Evolutionary conservation across 768 basidiomycete genomes (phyloP).

Genomic region (Boletus sp.): DNA sequence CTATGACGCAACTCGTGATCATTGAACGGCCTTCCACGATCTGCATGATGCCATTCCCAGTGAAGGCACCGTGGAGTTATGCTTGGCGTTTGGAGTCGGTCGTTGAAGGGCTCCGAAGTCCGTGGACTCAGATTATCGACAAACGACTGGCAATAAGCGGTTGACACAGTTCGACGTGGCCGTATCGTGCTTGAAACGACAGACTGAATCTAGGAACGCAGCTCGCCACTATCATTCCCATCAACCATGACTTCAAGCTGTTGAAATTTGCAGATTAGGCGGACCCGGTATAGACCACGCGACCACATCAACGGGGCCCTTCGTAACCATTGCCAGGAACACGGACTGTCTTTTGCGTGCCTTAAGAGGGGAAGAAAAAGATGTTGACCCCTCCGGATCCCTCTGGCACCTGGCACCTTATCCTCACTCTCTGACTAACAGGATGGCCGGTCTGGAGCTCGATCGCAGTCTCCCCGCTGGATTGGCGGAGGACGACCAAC

Average conservation of each 20-base stretch:
- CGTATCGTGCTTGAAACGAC: not conserved
- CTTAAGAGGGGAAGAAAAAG: conserved; percentile 6
- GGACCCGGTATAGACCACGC: not conserved
- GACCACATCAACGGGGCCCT: not conserved
- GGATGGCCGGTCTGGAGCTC: conserved; percentile 11
- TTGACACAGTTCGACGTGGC: not conserved
- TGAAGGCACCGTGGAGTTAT: not conserved
- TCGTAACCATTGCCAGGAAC: not conserved
- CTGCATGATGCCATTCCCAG: not conserved
- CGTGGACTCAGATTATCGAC: not conserved
- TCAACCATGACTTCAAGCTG: not conserved
- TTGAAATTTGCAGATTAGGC: not conserved
- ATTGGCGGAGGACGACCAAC: conserved; percentile 12
- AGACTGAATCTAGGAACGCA: not conserved
- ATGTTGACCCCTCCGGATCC: not conserved
- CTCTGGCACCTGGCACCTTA: not conserved
- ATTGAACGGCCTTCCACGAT: not conserved
- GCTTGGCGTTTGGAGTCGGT: not conserved
- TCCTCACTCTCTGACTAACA: not conserved
- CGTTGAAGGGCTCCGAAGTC: not conserved
- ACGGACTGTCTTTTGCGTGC: not conserved
- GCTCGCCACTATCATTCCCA: not conserved
- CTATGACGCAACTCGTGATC: not conserved
- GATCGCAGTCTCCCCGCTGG: conserved; percentile 11
- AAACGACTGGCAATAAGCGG: not conserved